phyloP scores from a whole-genome alignment of 2,329 filamentous ascomycete genomes.

The Beauveria brongniartii region DNA sequence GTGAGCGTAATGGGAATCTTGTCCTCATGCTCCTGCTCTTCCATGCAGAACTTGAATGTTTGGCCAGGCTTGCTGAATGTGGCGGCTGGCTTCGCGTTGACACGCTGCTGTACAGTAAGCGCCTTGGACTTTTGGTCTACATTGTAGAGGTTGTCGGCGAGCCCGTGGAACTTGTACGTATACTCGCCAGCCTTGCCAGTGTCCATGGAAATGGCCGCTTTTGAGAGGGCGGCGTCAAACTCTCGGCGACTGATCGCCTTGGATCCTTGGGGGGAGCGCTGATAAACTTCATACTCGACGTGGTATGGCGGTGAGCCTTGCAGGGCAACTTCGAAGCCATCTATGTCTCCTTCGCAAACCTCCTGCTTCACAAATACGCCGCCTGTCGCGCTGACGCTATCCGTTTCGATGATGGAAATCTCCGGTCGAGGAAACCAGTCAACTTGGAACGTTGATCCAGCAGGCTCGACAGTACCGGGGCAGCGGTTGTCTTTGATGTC shows the following conservation, averaged over 20 bases:
- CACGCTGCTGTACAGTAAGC: constrained; percentile 68
- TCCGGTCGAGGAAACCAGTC: constrained; percentile 78
- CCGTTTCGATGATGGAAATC: constrained; percentile 57
- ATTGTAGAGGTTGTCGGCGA: constrained; percentile 82
- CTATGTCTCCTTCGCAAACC: constrained; percentile 91
- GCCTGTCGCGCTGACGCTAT: constrained; percentile 47
- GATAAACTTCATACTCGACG: constrained; percentile 71
- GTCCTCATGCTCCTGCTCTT: constrained; percentile 74
- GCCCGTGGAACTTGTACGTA: constrained; percentile 74
- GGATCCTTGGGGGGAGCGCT: constrained; percentile 60
- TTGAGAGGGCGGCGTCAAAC: constrained; percentile 67
- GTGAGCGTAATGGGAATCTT: constrained; percentile 79
- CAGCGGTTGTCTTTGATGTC: constrained; percentile 73
- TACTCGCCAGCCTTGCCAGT: constrained; percentile 76
- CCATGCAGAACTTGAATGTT: constrained; percentile 90
- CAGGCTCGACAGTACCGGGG: constrained; percentile 68
- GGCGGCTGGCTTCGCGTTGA: constrained; percentile 76
- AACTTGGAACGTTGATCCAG: constrained; percentile 68
- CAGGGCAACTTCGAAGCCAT: constrained; percentile 74
- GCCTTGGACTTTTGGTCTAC: constrained; percentile 59
- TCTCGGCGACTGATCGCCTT: constrained; percentile 59
- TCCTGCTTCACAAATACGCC: constrained; percentile 63
- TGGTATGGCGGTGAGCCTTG: constrained; percentile 74
- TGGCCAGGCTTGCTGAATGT: constrained; percentile 79
- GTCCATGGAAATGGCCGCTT: constrained; percentile 76